Evolutionary conservation across 768 basidiomycete genomes (phyloP).

Genomic region (Guyanaporus albipodus): DNA sequence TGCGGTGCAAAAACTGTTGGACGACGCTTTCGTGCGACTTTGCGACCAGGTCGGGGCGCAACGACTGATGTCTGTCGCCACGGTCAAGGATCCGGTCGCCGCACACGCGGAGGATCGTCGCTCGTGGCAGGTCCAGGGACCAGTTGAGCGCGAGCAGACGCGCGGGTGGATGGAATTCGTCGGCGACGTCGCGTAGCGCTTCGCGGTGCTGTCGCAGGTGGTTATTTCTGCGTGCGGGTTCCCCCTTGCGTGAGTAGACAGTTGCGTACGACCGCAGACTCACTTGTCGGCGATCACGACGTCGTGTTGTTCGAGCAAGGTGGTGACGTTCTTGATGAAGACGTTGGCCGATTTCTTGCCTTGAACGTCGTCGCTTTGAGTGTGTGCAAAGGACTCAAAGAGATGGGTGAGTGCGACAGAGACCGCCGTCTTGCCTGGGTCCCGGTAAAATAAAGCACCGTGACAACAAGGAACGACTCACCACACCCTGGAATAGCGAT

Average conservation of each 20-base stretch:
- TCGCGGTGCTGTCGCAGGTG: constrained; percentile 79
- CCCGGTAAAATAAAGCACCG: not conserved
- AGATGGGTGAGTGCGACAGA: constrained; percentile 74
- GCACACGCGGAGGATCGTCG: constrained; percentile 71
- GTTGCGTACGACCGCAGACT: constrained; percentile 19
- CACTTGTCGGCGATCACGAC: constrained; percentile 95
- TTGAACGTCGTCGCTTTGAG: constrained; percentile 87
- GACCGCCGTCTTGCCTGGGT: constrained; percentile 80
- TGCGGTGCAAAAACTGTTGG: constrained; percentile 69
- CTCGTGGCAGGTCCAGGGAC: constrained; percentile 52
- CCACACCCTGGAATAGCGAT: constrained; percentile 93
- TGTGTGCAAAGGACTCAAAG: constrained; percentile 86
- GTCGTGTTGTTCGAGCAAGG: constrained; percentile 55
- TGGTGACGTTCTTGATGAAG: constrained; percentile 70
- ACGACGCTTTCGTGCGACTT: constrained; percentile 74
- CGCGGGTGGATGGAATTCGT: constrained; percentile 46
- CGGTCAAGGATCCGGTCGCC: constrained; percentile 68
- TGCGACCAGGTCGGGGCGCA: constrained; percentile 52
- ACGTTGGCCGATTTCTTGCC: constrained; percentile 66
- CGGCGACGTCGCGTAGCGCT: constrained; percentile 55
- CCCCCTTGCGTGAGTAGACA: not conserved
- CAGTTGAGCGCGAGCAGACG: constrained; percentile 83
- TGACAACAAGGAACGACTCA: constrained; percentile 33
- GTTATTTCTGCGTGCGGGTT: constrained; percentile 66
- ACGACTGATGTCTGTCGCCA: constrained; percentile 82